Evolutionary conservation across 805 yeast genomes (phyloP), one percentile per base, ranked within the genome.

Genomic region (Lachancea sp.): DNA sequence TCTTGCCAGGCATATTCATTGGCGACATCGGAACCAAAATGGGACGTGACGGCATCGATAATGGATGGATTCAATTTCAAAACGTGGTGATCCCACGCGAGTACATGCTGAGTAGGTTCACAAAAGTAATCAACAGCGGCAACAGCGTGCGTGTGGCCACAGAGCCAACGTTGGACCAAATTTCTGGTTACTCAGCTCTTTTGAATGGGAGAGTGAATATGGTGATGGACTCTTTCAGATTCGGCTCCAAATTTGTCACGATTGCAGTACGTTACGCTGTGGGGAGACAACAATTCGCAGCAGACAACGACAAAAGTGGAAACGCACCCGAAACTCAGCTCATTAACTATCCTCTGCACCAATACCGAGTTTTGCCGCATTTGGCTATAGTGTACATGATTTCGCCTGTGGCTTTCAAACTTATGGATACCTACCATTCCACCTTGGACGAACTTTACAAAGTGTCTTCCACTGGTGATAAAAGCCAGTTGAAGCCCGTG

Each of bases 11-110:
- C 45, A 70, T 90, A 46, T 67, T 85, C 27, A 73, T 88, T 52
- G 97, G 97, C 50, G 97, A 90, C 62, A 87, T 90, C 60, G 97
- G 97, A 46, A 79, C 85, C 52, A 90, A 90, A 69, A 88, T 90
- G 95, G 97, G 97, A 44, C 76, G 96, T 59, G 93, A 89, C 59
- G 96, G 95, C 47, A 85, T 90, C 53, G 97, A 90, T 61, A 90
- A 90, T 65, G 97, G 97, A 44, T 90, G 96, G 96, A 86, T 90
- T 58, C 96, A 89, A 68, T 90, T 85, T 68, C 73, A 85, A 41
- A 74, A 82, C 55, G 96, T 88, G 42, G 74, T 81, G 41, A 85
- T 90, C 51, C 97, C 97, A 45, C 77, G 89, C 50, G 82, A 76
- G 60, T 85, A 75, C 66, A 81, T 90, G 93, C 71, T 90, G 57